Conservation (phyloP, 2,329 filamentous ascomycete species). For the Akanthomyces muscarius region DNA sequence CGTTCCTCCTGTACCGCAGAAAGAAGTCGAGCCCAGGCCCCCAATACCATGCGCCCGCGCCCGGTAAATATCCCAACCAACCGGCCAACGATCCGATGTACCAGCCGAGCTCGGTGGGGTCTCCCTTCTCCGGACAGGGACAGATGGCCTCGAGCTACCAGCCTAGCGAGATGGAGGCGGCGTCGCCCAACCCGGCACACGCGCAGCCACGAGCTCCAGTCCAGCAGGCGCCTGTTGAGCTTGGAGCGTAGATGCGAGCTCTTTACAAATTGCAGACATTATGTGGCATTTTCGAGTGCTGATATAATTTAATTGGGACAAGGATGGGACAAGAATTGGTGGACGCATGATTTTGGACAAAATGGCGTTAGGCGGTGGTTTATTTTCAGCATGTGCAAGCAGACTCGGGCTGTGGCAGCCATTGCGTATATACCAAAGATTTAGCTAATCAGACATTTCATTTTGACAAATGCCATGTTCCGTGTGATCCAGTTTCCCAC, state of each 20-base stretch:
- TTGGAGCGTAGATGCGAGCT: not conserved
- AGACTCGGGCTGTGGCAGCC: not conserved
- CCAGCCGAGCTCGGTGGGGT: constrained; percentile 3
- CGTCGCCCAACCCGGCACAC: not conserved
- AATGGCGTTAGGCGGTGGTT: not conserved
- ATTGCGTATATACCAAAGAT: not conserved
- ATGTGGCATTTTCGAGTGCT: not conserved
- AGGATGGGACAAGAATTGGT: not conserved
- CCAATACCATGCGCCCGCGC: constrained; percentile 2
- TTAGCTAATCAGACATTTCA: not conserved
- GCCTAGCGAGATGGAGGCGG: constrained; percentile 9
- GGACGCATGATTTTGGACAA: not conserved
- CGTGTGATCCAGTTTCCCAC: not conserved
- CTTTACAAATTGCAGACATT: not conserved
- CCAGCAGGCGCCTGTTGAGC: constrained; percentile 2
- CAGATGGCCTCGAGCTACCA: constrained; percentile 1
- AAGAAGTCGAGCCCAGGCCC: not conserved
- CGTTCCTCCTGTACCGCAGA: constrained; percentile 15
- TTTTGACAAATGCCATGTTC: not conserved
- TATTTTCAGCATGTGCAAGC: not conserved
- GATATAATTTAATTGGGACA: not conserved
- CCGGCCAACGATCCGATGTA: not conserved
- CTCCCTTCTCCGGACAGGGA: not conserved
- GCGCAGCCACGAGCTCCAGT: not conserved
- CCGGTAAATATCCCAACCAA: constrained; percentile 1